Conservation (phyloP, 75 land plant genomes). For the Adiantum capillusveneris region DNA sequence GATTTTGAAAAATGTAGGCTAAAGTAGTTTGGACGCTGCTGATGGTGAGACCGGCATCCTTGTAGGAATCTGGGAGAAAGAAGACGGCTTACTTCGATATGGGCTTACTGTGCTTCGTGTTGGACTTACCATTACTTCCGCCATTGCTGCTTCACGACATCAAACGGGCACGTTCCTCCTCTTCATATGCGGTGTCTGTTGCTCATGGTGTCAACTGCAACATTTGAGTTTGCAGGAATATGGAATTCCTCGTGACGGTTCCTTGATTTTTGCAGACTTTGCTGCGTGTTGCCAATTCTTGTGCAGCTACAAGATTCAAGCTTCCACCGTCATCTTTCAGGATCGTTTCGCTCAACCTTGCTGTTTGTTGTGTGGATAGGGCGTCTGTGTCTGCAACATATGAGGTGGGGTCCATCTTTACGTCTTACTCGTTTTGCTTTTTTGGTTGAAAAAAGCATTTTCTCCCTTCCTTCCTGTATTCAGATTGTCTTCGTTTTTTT, state of each 20-base stretch:
- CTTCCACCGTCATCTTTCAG: background rate
- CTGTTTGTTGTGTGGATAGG: background rate
- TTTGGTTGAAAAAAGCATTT: background rate
- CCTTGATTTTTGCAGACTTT: conserved; percentile 20
- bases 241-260: background rate
- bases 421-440: background rate
- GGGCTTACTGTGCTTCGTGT: conserved; percentile 57
- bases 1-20: too few species aligned
- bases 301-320: conserved; percentile 19
- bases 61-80: too few species aligned
- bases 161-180: conserved; percentile 31
- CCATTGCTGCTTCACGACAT: conserved; percentile 40
- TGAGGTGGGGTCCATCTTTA: conserved; percentile 1
- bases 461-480: too few species aligned
- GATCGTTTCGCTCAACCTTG: background rate
- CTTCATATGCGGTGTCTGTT: background rate
- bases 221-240: background rate
- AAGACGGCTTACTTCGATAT: too few species aligned
- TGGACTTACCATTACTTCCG: conserved; percentile 38
- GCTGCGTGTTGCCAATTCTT: conserved; percentile 56
- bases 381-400: background rate
- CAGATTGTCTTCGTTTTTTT: background rate
- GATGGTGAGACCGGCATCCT: too few species aligned
- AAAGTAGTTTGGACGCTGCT: too few species aligned
- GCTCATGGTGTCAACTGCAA: background rate